Conservation (phyloP, 306 rosid species). For the Heteromeles arbutifolia region DNA sequence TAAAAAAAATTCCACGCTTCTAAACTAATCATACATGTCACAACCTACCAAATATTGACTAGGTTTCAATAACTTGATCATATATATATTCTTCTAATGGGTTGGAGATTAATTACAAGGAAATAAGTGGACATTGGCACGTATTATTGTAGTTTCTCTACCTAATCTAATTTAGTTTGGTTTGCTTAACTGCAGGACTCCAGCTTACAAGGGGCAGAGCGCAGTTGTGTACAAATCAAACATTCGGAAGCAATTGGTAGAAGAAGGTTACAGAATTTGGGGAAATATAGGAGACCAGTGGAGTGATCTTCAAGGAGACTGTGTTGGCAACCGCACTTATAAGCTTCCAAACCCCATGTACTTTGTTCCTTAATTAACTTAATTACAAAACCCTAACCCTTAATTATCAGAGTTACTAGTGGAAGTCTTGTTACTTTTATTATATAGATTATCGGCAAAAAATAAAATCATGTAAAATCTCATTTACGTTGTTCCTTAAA, state of each 20-base stretch:
- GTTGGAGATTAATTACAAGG: not conserved
- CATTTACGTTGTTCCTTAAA: too few relatives aligned
- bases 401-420: not conserved
- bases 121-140: not conserved
- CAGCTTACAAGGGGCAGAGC: conserved; percentile 44
- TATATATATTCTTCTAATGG: not conserved
- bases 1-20: not conserved
- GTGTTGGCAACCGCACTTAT: conserved; percentile 59
- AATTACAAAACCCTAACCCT: not conserved
- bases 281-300: conserved; percentile 96
- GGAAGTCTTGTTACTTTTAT: too few relatives aligned
- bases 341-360: conserved; percentile 96
- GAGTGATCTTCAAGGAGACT: conserved; percentile 78
- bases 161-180: not conserved
- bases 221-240: conserved; percentile 59
- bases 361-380: conserved; percentile 41
- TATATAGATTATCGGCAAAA: too few relatives aligned
- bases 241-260: conserved; percentile 45
- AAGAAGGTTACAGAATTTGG: conserved; percentile 72
- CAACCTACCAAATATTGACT: not conserved
- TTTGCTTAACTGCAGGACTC: conserved; percentile 22
- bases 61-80: not conserved
- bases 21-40: not conserved
- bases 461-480: too few relatives aligned
- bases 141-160: not conserved